These are phyloP conservation scores for Microsporum audouinii DNA, from an alignment of 2,329 filamentous ascomycete species.

Conservation along the genomic window DNA sequence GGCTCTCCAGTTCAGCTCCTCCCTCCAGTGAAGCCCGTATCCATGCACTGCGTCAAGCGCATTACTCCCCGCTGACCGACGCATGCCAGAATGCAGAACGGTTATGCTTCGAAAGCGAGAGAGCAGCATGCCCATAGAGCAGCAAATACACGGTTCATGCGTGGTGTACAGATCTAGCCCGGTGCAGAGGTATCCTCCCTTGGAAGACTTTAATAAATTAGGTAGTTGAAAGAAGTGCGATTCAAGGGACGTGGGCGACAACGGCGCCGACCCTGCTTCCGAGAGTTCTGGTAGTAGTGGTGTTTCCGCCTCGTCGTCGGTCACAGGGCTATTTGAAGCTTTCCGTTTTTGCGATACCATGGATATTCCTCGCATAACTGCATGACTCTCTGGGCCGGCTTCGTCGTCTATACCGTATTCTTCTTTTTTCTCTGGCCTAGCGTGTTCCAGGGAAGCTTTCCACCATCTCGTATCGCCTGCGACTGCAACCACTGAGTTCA, in stretches of 20 bases:
- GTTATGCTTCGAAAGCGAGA: conserved; percentile 81
- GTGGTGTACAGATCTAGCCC: conserved; percentile 88
- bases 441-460: not conserved
- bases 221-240: conserved; percentile 47
- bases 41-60: conserved; percentile 23
- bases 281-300: conserved; percentile 9
- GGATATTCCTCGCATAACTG: conserved; percentile 35
- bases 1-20: conserved; percentile 42
- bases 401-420: conserved; percentile 25
- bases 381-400: conserved; percentile 36
- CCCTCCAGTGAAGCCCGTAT: conserved; percentile 55
- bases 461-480: conserved; percentile 35
- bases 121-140: conserved; percentile 90
- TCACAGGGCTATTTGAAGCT: not conserved
- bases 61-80: conserved; percentile 46
- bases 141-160: conserved; percentile 93
- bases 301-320: not conserved
- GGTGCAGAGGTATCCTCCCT: conserved; percentile 86
- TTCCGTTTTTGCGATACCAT: conserved; percentile 34
- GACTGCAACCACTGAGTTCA: conserved; percentile 33
- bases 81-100: conserved; percentile 49
- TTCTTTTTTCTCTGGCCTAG: not conserved
- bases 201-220: conserved; percentile 58
- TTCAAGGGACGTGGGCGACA: conserved; percentile 16
- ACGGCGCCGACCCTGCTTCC: conserved; percentile 6